Conservation (phyloP, 148 eudicot genomes). For the Mesembryanthemum crystallinum region DNA sequence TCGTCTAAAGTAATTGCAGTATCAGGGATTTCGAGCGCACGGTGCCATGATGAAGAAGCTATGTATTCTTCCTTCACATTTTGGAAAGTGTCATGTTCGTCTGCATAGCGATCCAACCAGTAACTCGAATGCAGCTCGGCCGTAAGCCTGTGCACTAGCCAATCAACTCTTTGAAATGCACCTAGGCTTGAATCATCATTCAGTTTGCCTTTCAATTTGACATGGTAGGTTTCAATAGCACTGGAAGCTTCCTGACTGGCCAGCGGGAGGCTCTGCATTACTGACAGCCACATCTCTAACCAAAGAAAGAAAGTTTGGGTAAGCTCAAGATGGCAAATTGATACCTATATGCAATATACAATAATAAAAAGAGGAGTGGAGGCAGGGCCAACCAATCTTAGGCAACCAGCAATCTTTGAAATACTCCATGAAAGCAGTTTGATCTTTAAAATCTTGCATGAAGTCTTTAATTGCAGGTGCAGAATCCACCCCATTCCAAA, state of each 20-base stretch:
- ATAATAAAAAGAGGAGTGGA: background rate
- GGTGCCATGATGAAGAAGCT: slow-evolving; percentile 84
- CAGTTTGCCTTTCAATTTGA: slow-evolving; percentile 79
- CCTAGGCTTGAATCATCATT: slow-evolving; percentile 80
- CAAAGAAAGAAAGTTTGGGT: slow-evolving; percentile 11
- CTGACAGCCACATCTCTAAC: slow-evolving; percentile 87
- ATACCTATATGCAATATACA: background rate
- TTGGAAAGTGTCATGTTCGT: slow-evolving; percentile 80
- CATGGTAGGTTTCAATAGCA: slow-evolving; percentile 94
- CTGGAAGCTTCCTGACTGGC: slow-evolving; percentile 93
- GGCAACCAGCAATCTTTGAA: slow-evolving; percentile 88
- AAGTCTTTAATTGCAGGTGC: slow-evolving; percentile 50
- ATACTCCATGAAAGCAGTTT: slow-evolving; percentile 73
- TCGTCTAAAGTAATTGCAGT: slow-evolving; percentile 54
- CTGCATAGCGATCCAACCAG: slow-evolving; percentile 89
- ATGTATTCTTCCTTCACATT: slow-evolving; percentile 80
- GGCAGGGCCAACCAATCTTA: slow-evolving; percentile 58
- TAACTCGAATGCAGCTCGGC: slow-evolving; percentile 87
- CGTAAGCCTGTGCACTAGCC: slow-evolving; percentile 86
- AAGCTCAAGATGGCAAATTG: slow-evolving; percentile 11
- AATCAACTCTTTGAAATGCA: slow-evolving; percentile 85
- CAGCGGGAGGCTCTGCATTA: slow-evolving; percentile 69
- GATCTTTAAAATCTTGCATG: slow-evolving; percentile 64
- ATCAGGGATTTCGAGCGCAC: slow-evolving; percentile 78
- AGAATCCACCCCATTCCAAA: slow-evolving; percentile 63